Evolutionary conservation across 2,329 filamentous ascomycete genomes (phyloP).

Genomic region (Verticillium tricorpus): DNA sequence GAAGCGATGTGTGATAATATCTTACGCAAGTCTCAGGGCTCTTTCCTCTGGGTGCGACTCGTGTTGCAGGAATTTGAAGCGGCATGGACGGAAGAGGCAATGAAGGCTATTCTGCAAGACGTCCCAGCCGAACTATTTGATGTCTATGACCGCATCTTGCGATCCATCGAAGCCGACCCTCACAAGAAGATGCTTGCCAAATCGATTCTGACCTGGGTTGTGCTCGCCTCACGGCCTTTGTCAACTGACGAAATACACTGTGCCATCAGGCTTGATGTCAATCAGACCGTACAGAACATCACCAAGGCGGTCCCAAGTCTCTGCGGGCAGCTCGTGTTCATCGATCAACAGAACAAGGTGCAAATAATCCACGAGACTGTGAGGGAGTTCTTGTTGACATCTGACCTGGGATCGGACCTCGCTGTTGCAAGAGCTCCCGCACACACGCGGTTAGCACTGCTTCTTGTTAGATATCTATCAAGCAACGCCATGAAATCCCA

Average conservation of each 20-base stretch:
- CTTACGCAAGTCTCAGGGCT: slow-evolving; percentile 21
- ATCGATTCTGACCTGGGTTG: slow-evolving; percentile 19
- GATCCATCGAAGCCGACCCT: slow-evolving; percentile 14
- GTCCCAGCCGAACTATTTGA: slow-evolving; percentile 19
- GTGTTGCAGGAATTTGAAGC: slow-evolving; percentile 23
- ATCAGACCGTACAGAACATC: slow-evolving; percentile 20
- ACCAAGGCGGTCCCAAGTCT: slow-evolving; percentile 19
- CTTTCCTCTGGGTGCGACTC: slow-evolving; percentile 24
- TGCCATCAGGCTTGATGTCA: slow-evolving; percentile 17
- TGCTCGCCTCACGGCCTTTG: slow-evolving; percentile 17
- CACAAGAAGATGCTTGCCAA: slow-evolving; percentile 15
- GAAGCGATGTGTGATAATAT: slow-evolving; percentile 19
- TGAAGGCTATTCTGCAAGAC: slow-evolving; percentile 19
- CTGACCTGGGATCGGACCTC: slow-evolving; percentile 12
- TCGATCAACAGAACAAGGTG: slow-evolving; percentile 20
- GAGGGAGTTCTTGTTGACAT: slow-evolving; percentile 21
- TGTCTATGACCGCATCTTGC: slow-evolving; percentile 20
- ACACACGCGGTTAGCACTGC: slow-evolving; percentile 25
- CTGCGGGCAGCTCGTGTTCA: slow-evolving; percentile 23
- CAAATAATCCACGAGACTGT: slow-evolving; percentile 26
- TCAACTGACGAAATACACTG: slow-evolving; percentile 17
- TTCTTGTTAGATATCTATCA: slow-evolving; percentile 17
- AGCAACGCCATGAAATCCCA: slow-evolving; percentile 12
- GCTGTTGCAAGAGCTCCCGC: slow-evolving; percentile 11
- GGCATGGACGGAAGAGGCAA: slow-evolving; percentile 21